Conservation (phyloP, 2,329 filamentous ascomycete species). For the Didymella arachidicola region DNA sequence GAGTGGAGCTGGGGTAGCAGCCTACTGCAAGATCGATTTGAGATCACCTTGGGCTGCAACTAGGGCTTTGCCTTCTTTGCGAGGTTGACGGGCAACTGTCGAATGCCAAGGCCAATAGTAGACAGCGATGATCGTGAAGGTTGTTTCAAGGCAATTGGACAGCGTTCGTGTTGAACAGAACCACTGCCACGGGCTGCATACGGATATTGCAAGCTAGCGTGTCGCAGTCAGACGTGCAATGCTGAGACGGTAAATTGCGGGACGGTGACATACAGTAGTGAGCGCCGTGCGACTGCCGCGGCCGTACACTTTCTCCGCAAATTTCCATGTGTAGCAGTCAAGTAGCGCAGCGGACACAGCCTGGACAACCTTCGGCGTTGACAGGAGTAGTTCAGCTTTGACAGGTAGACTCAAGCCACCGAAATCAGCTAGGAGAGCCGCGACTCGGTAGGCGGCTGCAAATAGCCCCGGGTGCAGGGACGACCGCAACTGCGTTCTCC, state of each 20-base stretch:
- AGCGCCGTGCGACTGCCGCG: slow-evolving; percentile 67
- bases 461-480: slow-evolving; percentile 92
- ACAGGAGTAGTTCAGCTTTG: slow-evolving; percentile 72
- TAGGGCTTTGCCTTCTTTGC: slow-evolving; percentile 34
- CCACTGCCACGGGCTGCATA: slow-evolving; percentile 92
- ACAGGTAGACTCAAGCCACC: slow-evolving; percentile 64
- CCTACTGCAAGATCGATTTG: slow-evolving; percentile 40
- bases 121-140: slow-evolving; percentile 80
- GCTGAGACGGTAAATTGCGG: slow-evolving; percentile 24
- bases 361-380: slow-evolving; percentile 77
- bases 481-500: slow-evolving; percentile 84
- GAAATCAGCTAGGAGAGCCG: slow-evolving; percentile 64
- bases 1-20: slow-evolving; percentile 20
- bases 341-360: slow-evolving; percentile 77
- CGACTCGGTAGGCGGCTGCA: slow-evolving; percentile 72
- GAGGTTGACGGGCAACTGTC: slow-evolving; percentile 34
- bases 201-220: slow-evolving; percentile 71
- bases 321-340: slow-evolving; percentile 88
- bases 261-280: slow-evolving; percentile 68
- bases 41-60: slow-evolving; percentile 48
- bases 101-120: slow-evolving; percentile 88
- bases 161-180: slow-evolving; percentile 93
- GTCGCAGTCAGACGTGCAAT: slow-evolving; percentile 34
- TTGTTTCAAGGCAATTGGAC: slow-evolving; percentile 93
- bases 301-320: slow-evolving; percentile 78